Conservation (phyloP, 805 yeast genomes). For the Scheffersomyces ergatensis region DNA sequence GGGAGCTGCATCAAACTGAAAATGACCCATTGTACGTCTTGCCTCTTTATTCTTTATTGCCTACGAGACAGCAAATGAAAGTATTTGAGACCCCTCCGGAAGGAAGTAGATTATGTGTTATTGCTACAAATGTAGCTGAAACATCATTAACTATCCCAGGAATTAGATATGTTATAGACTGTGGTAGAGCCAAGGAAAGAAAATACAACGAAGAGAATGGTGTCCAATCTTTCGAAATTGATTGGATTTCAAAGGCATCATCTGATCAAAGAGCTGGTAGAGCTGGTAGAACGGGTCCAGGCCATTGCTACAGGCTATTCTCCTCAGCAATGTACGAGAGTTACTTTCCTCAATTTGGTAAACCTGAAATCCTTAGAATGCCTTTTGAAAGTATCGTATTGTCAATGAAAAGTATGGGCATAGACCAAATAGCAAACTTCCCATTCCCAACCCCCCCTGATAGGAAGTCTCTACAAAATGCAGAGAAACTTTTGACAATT, state of each 20-base stretch:
- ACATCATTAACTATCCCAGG: conserved; percentile 97
- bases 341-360: conserved; percentile 77
- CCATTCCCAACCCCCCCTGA: conserved; percentile 97
- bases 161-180: conserved; percentile 88
- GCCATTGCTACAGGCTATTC: conserved; percentile 88
- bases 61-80: conserved; percentile 93
- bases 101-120: conserved; percentile 84
- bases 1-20: conserved; percentile 68
- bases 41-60: conserved; percentile 87
- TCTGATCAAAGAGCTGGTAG: conserved; percentile 95
- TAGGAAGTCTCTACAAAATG: conserved; percentile 52
- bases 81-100: conserved; percentile 84
- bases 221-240: conserved; percentile 87
- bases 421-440: conserved; percentile 83
- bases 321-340: conserved; percentile 93
- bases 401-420: conserved; percentile 96
- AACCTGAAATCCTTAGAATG: conserved; percentile 90
- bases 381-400: conserved; percentile 96
- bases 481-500: conserved; percentile 63
- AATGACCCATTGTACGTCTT: conserved; percentile 83
- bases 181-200: conserved; percentile 92
- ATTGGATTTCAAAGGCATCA: conserved; percentile 93
- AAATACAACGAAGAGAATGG: conserved; percentile 79
- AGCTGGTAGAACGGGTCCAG: conserved; percentile 99
- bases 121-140: conserved; percentile 97